phyloP scores from a whole-genome alignment of 306 rosid genomes.

The Medicago truncatula region MtrunA17r5.0-ANR NC_053046.1:70001-70500 shows the following conservation, averaged over 20 bases:
- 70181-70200: not conserved
- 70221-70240: slow-evolving; percentile 65
- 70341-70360: slow-evolving; percentile 60
- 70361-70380: slow-evolving; percentile 83
- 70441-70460: not conserved
- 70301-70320: slow-evolving; percentile 69
- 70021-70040: not conserved
- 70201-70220: slow-evolving; percentile 48
- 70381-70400: slow-evolving; percentile 72
- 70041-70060: not conserved
- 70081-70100: slow-evolving; percentile 47
- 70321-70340: slow-evolving; percentile 65
- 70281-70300: slow-evolving; percentile 74
- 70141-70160: not conserved
- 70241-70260: slow-evolving; percentile 64
- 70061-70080: slow-evolving; percentile 40
- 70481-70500: no score
- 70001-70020: not conserved
- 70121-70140: slow-evolving; percentile 45
- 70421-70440: slow-evolving; percentile 80
- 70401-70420: slow-evolving; percentile 76
- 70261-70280: slow-evolving; percentile 74
- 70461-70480: no score
- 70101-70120: slow-evolving; percentile 44
- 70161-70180: not conserved